phyloP scores from a whole-genome alignment of 371 early-diverging fungal species.

The Rhizomucor pusillus region DNA sequence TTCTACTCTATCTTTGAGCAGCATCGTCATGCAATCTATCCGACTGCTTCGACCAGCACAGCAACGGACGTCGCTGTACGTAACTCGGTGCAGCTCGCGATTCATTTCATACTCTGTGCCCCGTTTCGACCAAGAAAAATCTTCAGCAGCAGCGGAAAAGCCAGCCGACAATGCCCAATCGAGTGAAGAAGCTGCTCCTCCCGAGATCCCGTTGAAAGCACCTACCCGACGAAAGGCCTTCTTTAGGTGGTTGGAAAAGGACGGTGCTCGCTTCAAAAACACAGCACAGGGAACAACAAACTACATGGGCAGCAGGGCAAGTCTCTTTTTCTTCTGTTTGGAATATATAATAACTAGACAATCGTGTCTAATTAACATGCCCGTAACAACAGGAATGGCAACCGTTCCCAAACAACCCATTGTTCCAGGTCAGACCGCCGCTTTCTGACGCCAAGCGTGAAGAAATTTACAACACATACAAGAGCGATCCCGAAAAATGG shows the following conservation, averaged over 20 bases:
- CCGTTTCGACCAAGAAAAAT: constrained; percentile 13
- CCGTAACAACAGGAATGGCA: too few relatives aligned
- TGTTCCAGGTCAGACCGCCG: constrained; percentile 80
- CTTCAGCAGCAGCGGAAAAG: constrained; percentile 9
- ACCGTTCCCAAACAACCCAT: constrained; percentile 90
- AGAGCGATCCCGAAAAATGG: constrained; percentile 53
- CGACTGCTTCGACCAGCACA: not conserved
- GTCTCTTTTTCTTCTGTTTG: not conserved
- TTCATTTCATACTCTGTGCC: constrained; percentile 6
- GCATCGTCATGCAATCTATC: not conserved
- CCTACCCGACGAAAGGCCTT: constrained; percentile 27
- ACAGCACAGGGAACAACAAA: constrained; percentile 48
- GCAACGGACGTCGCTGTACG: not conserved
- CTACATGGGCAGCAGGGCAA: constrained; percentile 35
- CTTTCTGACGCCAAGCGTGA: constrained; percentile 67
- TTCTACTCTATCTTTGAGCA: too few relatives aligned
- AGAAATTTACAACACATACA: constrained; percentile 72
- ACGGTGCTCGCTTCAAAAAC: constrained; percentile 33
- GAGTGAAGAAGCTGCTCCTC: constrained; percentile 22
- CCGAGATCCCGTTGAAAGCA: constrained; percentile 45
- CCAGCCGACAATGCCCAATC: constrained; percentile 9
- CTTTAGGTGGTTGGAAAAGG: constrained; percentile 27
- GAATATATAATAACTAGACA: not conserved
- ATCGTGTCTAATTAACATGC: not conserved
- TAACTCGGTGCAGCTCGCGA: not conserved